Evolutionary conservation across 2,329 filamentous ascomycete genomes (phyloP), one percentile per base, ranked within the genome.

Genomic region (Cladosporium austrohemisphaericum): DNA sequence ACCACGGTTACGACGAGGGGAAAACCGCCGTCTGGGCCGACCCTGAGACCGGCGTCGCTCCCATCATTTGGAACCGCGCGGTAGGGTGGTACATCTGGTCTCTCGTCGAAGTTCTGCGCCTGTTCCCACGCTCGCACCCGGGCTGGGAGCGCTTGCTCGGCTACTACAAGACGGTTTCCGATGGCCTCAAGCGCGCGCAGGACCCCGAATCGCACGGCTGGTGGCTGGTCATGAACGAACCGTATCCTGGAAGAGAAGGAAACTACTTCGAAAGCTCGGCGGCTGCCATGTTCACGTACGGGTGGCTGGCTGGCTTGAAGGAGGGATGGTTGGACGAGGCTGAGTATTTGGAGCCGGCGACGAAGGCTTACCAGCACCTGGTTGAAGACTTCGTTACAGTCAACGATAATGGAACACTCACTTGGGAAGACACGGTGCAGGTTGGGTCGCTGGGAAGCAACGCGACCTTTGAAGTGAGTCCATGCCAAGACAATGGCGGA

Each of bases 261-360:
- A 83, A 83, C 58, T 83, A 80, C 57, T 70, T 83, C 28, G 79
- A 83, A 68, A 76, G 73, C 29, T 79, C 76, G 38, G 76, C 71
- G 11, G 74, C 73, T 4, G 76, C 76, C 1, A 79, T 83, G 72
- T 81, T 81, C 58, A 67, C 71, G 1, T 78, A 76, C 49, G 71
- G 75, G 1, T 63, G 77, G 52, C 60, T 79, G 13, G 74, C 70
- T 53, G 78, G 73, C 1, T 61, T 67, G 14, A 57, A 65, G 28
- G 37, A 69, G 5, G 73, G 72, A 0, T 61, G 68, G 28, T 51
- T 68, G 37, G 37, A 40, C 37, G 37, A 40, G 23, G 37, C 22
- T 23, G 37, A 64, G 14, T 81, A 84, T 68, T 77, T 74, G 38
- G 79, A 75, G 28, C 77, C 60, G 1, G 60, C 68, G 1, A 74